Evolutionary conservation across 164 flowering plant genomes (phyloP), one percentile per base, ranked within the genome.

Genomic region (Vitis labrusca): DNA sequence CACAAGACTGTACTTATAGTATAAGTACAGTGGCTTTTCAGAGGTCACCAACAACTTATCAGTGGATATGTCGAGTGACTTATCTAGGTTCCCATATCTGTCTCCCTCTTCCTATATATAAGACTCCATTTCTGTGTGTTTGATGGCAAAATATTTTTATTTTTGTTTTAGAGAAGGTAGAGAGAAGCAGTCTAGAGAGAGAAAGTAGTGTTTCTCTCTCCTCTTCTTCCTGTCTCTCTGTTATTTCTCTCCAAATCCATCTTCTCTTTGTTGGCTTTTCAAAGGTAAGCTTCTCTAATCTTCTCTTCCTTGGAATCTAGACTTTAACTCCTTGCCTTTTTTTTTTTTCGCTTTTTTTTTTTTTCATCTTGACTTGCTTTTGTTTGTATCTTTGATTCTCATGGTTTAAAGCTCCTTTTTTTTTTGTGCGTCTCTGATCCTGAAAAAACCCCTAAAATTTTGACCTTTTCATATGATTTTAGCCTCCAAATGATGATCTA

Each of bases 361-460:
- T 73, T 3, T 61, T n/a, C 54, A 67, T 59, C 51, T 67, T 30
- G 17, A 54, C 23, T 15, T 59, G 61, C 51, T 69, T 61, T 72
- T 53, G 14, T 17, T 59, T 44, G 49, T 44, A 17, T 66, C 59
- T 56, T 11, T 37, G 52, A 52, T 48, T 47, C 48, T 47, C 54
- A 52, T 67, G 77, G 13, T 64, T 70, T 73, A 82, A 82, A 82
- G 81, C 66, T 70, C 76, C 74, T 78, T 78, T 80, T 71, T 64
- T 64, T 48, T 66, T 58, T 74, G 59, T 7, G 70, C 70, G 56
- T 58, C 67, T 58, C 66, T 67, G 77, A 76, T 78, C 76, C 63
- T 71, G 17, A 10, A 61, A 71, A 37, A 53, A 63, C 13, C 17
- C 44, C 44, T 37, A 37, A 37, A 37, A 37, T 37, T 37, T 37